Base-by-base conservation (phyloP, 768 basidiomycete genomes). In the Leccinum aurantiacum region DNA sequence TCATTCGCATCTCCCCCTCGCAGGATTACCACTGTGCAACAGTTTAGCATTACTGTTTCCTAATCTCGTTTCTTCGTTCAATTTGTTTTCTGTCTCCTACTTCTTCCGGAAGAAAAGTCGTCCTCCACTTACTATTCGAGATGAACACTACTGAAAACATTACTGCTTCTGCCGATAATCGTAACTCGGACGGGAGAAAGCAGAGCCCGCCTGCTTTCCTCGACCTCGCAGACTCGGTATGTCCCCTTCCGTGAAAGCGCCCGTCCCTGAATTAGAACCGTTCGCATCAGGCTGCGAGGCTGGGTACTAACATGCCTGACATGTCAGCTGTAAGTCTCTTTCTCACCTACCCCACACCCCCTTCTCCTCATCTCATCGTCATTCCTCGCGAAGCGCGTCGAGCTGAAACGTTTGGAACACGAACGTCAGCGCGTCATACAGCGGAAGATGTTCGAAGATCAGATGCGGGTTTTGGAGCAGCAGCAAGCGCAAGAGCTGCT, bases 391-490 rank as follows among this genome's bases (percentile, higher is more conserved):
- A 75, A 92, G 90, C 90, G 91, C 67, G 88, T 94, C 62, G 93
- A 95, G 72, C 80, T 93, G 70, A 97, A 95, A 74, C 90, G 94
- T 66, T 77, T 91, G 64, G 76, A 74, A 59, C 93, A 98, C 71
- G 94, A 97, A 75, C 87, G 91, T 54, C 92, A 95, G 76, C 92
- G 95, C 62, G 78, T 78, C 41, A 73, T 91, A 47, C 95, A 96
- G 73, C 88, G 94, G 71, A 90, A 87, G 75, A 76, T 92, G 68
- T 98, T 98, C 74, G 95, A 98, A 76, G 93, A 96, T 68, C 94
- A 97, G 77, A 97, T 97, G 95, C 89, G 90, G 57, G 87, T 82
- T 56, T 83, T 98, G 64, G 95, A 98, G 77, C 88, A 90, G 64
- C 88, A 93, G 74, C 95, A 98, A 76, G 87, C 86, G 13, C 88